Evolutionary conservation across 1,139 yeast species (phyloP).

Genomic region (Blastobotrys buckinghamii): DNA sequence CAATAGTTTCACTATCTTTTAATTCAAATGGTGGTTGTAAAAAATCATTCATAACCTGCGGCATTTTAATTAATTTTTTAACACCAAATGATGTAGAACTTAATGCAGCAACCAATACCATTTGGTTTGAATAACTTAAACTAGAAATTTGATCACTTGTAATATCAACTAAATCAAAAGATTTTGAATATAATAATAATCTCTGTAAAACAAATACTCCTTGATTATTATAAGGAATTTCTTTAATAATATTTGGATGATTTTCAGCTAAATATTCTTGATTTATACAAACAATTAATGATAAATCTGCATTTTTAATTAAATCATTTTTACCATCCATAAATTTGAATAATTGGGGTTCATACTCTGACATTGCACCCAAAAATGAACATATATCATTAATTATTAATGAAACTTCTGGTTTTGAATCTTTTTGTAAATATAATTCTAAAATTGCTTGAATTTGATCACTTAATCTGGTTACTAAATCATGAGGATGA

Average conservation of each 20-base stretch:
- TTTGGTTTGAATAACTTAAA: constrained; percentile 21
- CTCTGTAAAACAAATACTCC: constrained; percentile 19
- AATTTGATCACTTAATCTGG: constrained; percentile 15
- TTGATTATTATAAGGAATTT: constrained; percentile 14
- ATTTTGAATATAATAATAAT: constrained; percentile 11
- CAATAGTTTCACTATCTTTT: constrained; percentile 19
- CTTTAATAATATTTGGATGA: constrained; percentile 12
- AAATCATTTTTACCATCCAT: constrained; percentile 20
- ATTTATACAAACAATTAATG: constrained; percentile 15
- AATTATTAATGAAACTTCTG: constrained; percentile 17
- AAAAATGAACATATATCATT: constrained; percentile 22
- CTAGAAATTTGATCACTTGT: constrained; percentile 16
- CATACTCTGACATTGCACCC: constrained; percentile 21
- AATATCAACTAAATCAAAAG: constrained; percentile 15
- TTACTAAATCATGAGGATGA: constrained; percentile 15
- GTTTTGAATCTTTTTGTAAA: constrained; percentile 10
- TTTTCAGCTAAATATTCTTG: constrained; percentile 19
- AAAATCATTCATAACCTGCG: constrained; percentile 24
- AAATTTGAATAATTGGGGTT: constrained; percentile 17
- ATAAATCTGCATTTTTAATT: background rate
- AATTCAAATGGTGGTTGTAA: constrained; percentile 19
- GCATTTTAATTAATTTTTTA: constrained; percentile 22
- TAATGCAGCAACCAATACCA: constrained; percentile 19
- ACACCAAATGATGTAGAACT: constrained; percentile 22
- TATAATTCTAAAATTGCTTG: constrained; percentile 18